Evolutionary conservation across 2,329 filamentous ascomycete genomes (phyloP), one percentile per base, ranked within the genome.

Genomic region (Dactylellina sp.): DNA sequence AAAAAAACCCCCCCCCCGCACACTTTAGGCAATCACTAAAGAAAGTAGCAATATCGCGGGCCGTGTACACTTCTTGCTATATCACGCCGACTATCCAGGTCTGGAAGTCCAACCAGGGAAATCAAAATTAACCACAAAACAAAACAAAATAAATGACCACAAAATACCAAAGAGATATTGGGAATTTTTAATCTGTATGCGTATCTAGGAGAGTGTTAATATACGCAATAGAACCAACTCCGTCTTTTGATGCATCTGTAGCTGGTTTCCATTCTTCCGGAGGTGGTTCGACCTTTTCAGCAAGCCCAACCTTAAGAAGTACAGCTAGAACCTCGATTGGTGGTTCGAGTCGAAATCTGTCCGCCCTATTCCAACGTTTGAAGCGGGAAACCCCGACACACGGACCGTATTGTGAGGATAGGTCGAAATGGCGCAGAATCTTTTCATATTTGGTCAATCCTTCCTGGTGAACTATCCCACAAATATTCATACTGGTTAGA

Each of bases 321-420:
- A 98, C 91, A 0, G 93, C 91, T 3, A 98, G 85, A 2, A 97
- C 93, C 81, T 98, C 94, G 24, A 97, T 86, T 0, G 95, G 94
- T 0, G 95, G 95, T 32, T 89, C 86, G n/a, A 99, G 84, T 1
- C 90, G 89, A n/a, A 99, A 84, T 64, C 85, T 85, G 61, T 96
- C 86, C 2, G 95, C 95, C 49, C 95, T 88, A 80, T 91, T 87
- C 95, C 95, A 99, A 35, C 95, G 89, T 83, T 90, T 91, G 77
- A 90, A 83, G 52, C 95, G 88, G 39, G 88, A 83, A 59, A 94
- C 92, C 7, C 95, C 95, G 60, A 97, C 90, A 79, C 92, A 96
- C 1, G 95, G 95, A 65, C 95, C 95, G 81, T 91, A 99, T 79
- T 97, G 91, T 72, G 87, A 91, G 79, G 89, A 95, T 77, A 96